These are phyloP conservation scores for Pestalotiopsis sp. DNA, from an alignment of 2,329 filamentous ascomycete species.

Conservation along the genomic window DNA sequence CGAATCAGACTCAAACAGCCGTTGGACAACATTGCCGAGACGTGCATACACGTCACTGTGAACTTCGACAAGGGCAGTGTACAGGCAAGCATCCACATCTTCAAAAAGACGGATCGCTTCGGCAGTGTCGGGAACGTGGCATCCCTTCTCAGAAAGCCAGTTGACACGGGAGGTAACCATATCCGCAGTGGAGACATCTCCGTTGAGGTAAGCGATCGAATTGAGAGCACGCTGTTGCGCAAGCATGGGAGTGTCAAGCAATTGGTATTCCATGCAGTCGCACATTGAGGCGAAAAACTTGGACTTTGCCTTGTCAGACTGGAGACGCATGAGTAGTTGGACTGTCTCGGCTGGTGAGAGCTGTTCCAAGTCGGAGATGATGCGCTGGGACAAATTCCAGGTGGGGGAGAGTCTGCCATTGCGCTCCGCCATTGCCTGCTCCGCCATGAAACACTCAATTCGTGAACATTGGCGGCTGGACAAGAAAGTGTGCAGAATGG, in stretches of 20 bases:
- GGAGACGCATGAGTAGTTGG: background rate
- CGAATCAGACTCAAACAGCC: background rate
- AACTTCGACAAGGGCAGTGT: background rate
- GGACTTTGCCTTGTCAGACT: background rate
- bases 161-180: constrained; percentile 1
- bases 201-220: background rate
- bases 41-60: background rate
- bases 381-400: background rate
- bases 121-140: background rate
- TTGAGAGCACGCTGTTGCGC: constrained; percentile 4
- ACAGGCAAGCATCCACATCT: background rate
- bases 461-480: constrained; percentile 1
- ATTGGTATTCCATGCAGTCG: background rate
- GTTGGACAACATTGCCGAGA: background rate
- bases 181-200: background rate
- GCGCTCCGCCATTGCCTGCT: background rate
- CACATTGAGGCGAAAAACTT: background rate
- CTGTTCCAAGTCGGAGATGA: background rate
- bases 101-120: constrained; percentile 5
- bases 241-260: background rate
- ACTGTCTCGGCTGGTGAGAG: constrained; percentile 2
- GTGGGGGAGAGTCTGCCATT: background rate
- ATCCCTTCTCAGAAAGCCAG: constrained; percentile 4
- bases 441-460: constrained; percentile 4
- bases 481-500: constrained; percentile 4